Conservation (phyloP, 2,329 filamentous ascomycete species). For the Aspergillus sp. region DNA sequence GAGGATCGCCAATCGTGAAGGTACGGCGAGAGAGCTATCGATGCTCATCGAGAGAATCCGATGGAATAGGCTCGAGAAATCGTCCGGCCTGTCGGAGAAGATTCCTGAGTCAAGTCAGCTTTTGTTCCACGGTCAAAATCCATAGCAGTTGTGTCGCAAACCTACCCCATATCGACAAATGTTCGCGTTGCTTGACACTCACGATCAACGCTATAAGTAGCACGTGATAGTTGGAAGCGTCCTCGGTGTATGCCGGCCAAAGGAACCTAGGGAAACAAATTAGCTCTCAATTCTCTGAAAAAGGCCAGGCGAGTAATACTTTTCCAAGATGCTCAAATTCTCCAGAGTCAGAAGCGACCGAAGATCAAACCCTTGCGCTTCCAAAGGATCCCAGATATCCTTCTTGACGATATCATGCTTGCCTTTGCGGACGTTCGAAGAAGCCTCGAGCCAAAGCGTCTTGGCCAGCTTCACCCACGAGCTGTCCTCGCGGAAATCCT, state of each 20-base stretch:
- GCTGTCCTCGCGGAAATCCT: constrained; percentile 35
- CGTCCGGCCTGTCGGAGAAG: constrained; percentile 66
- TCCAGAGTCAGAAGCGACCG: constrained; percentile 75
- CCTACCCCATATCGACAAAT: constrained; percentile 77
- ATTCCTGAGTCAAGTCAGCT: constrained; percentile 47
- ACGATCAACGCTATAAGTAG: constrained; percentile 76
- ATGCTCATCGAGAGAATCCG: constrained; percentile 81
- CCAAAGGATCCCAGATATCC: constrained; percentile 80
- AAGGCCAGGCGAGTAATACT: constrained; percentile 35
- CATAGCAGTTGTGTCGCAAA: constrained; percentile 1
- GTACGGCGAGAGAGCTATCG: constrained; percentile 57
- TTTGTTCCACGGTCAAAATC: not conserved
- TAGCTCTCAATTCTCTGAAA: constrained; percentile 9
- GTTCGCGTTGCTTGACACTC: constrained; percentile 81
- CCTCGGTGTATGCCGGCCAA: constrained; percentile 86
- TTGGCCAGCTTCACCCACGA: constrained; percentile 62
- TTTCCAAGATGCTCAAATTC: constrained; percentile 82
- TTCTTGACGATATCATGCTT: constrained; percentile 75
- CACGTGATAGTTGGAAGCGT: constrained; percentile 86
- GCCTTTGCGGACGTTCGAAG: constrained; percentile 61
- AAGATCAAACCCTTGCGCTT: constrained; percentile 69
- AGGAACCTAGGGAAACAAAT: constrained; percentile 58
- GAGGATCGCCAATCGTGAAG: constrained; percentile 72
- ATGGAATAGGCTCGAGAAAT: constrained; percentile 84
- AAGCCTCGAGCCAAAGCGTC: constrained; percentile 70